phyloP scores from a whole-genome alignment of 2,329 filamentous ascomycete genomes.

The Cercospora sp. region DNA sequence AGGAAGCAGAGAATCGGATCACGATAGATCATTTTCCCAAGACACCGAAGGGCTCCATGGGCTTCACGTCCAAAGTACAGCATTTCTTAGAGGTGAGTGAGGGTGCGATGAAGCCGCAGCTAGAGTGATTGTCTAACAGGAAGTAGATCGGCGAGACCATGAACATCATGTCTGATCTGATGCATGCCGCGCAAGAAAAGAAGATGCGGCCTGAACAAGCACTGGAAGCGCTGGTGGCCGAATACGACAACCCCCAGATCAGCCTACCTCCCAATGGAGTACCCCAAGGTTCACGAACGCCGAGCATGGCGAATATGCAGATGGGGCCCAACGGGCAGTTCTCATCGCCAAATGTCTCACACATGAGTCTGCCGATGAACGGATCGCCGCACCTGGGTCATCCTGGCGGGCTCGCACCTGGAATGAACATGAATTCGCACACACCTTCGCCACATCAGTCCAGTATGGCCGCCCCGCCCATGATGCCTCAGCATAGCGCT shows the following conservation, averaged over 20 bases:
- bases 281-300: constrained; percentile 34
- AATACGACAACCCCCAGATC: constrained; percentile 50
- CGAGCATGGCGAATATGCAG: constrained; percentile 39
- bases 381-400: constrained; percentile 51
- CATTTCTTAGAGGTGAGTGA: constrained; percentile 61
- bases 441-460: constrained; percentile 49
- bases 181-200: constrained; percentile 57
- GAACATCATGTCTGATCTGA: constrained; percentile 62
- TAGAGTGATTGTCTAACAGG: constrained; percentile 20
- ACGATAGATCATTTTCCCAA: constrained; percentile 48
- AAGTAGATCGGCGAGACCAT: constrained; percentile 64
- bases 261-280: constrained; percentile 47
- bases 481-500: constrained; percentile 60
- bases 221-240: constrained; percentile 54
- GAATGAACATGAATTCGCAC: constrained; percentile 38
- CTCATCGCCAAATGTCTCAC: constrained; percentile 59
- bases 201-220: constrained; percentile 56
- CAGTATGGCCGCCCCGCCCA: constrained; percentile 50
- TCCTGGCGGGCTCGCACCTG: constrained; percentile 27
- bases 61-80: constrained; percentile 58
- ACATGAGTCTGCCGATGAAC: constrained; percentile 56
- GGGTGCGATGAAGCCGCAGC: background rate
- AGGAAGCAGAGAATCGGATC: constrained; percentile 48
- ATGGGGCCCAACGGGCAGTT: constrained; percentile 43
- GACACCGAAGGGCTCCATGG: constrained; percentile 52